Percentiles rank a stretch among this genome's conserved stretches.
These are phyloP conservation scores for Rhodotorula taiwanensis DNA, from an alignment of 768 basidiomycete species.

Conservation along the genomic window DNA sequence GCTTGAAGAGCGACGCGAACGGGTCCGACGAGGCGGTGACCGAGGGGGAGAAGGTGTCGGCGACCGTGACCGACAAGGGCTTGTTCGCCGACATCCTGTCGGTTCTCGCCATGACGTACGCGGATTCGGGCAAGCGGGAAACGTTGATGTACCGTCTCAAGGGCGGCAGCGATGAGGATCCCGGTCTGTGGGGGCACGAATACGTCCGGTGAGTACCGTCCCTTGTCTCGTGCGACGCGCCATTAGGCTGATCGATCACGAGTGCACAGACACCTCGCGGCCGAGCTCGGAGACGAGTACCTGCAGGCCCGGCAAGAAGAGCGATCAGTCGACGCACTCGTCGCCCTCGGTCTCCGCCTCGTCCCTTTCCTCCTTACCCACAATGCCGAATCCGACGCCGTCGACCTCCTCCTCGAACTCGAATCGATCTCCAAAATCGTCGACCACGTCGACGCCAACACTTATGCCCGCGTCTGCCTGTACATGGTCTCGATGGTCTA, in stretches of 20 bases:
- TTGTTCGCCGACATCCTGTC: conserved; percentile 95
- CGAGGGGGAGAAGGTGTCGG: conserved; percentile 2
- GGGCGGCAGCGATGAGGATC: conserved; percentile 56
- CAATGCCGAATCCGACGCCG: conserved; percentile 97
- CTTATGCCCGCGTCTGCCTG: conserved; percentile 78
- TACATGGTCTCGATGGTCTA: conserved; percentile 95
- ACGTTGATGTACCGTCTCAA: conserved; percentile 89
- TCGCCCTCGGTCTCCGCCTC: conserved; percentile 69
- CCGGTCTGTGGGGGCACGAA: conserved; percentile 98
- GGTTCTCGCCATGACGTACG: conserved; percentile 98
- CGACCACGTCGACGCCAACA: conserved; percentile 75
- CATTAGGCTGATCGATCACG: neutral
- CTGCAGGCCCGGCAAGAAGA: conserved; percentile 59
- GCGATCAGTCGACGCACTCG: conserved; percentile 57
- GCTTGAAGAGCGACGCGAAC: neutral
- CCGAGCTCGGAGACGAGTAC: conserved; percentile 93
- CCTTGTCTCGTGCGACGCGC: neutral
- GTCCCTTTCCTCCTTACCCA: conserved; percentile 82
- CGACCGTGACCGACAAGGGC: conserved; percentile 53
- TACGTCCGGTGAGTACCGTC: conserved; percentile 59
- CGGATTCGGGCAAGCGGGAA: conserved; percentile 91
- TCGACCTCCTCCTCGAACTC: conserved; percentile 86
- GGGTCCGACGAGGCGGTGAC: neutral
- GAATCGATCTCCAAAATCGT: conserved; percentile 77
- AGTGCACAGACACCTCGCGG: conserved; percentile 63